Evolutionary conservation across 179 eudicot species (phyloP), one percentile per base, ranked within the genome.

Genomic region (Beta lomatogona): DNA sequence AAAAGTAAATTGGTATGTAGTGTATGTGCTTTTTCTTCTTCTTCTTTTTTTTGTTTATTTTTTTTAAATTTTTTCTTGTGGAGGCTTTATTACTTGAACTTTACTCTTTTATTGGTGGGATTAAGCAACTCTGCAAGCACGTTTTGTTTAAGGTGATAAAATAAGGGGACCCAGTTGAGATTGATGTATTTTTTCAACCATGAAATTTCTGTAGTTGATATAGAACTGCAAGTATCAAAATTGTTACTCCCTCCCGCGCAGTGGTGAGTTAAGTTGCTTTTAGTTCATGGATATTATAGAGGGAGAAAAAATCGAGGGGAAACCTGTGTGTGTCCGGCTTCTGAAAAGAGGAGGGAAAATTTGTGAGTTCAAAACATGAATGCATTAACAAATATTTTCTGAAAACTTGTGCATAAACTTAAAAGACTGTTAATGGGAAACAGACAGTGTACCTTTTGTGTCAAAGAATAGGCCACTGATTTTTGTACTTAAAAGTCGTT

Each of bases 51-150:
- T 36, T 36, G 2, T 36, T 31, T 31, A 31, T 31, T 31, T 31
- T 31, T 31, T 31, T 31, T 0, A 31, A 0, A 0, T 31, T 31
- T 31, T 31, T 31, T 69, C 57, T 45, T 54, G 31, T 77, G 50
- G 69, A 59, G 25, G 61, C 71, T 79, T 45, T 74, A 69, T 73
- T 72, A 60, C 65, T 82, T 31, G 22, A 22, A 68, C 58, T 68
- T 21, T 18, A 36, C 25, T 52, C 18, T 65, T 50, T 52, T 28
- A 11, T 41, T 36, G 66, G 81, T 50, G 50, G 73, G 59, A 21
- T 68, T 19, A 6, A 55, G 65, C 21, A 52, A 36, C 61, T 18
- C 9, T 68, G 13, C 21, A 8, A 21, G 31, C 53, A 55, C 18
- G 13, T 73, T 36, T 55, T 12, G 31, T n/a, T 6, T 74, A 55